Evolutionary conservation across 2,329 filamentous ascomycete genomes (phyloP).

Genomic region (Aspergillus phoenicis): DNA sequence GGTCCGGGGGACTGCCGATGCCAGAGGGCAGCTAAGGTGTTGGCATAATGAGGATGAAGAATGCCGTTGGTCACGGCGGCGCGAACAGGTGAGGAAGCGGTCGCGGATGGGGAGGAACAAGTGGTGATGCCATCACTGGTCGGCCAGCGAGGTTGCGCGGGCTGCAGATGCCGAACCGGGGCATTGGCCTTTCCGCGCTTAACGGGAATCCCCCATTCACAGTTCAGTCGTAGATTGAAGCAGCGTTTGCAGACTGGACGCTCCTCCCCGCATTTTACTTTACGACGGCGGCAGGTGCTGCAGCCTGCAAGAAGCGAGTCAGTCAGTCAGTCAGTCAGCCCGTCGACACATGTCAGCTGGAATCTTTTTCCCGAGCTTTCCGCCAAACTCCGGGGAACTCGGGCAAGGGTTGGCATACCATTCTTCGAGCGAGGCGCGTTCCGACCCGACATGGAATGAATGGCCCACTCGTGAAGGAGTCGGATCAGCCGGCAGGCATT

Average conservation of each 20-base stretch:
- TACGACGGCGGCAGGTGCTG: conserved; percentile 41
- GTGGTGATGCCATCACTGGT: conserved; percentile 14
- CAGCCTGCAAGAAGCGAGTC: conserved; percentile 31
- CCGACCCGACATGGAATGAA: conserved; percentile 36
- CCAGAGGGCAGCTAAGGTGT: conserved; percentile 11
- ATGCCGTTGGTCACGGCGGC: not conserved
- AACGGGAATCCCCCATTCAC: conserved; percentile 39
- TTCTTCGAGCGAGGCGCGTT: conserved; percentile 45
- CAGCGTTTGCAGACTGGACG: conserved; percentile 39
- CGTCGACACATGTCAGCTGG: no score
- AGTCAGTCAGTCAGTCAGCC: not conserved
- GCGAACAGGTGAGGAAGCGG: not conserved
- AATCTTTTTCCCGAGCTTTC: conserved; percentile 8
- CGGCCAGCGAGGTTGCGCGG: conserved; percentile 20
- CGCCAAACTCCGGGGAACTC: conserved; percentile 9
- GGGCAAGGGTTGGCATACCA: conserved; percentile 26
- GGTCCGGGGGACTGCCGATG: conserved; percentile 1
- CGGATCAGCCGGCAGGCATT: conserved; percentile 16
- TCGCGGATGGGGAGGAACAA: not conserved
- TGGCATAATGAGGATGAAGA: conserved; percentile 10
- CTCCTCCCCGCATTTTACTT: conserved; percentile 41
- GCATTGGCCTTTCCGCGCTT: conserved; percentile 27
- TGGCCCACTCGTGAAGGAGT: conserved; percentile 11
- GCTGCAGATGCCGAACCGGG: conserved; percentile 32
- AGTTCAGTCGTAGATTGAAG: conserved; percentile 32